A percentile compares a stretch with the other conserved stretches of the same genome.
phyloP scores from a whole-genome alignment of 345 rosid species.

The Heritiera littoralis region DNA sequence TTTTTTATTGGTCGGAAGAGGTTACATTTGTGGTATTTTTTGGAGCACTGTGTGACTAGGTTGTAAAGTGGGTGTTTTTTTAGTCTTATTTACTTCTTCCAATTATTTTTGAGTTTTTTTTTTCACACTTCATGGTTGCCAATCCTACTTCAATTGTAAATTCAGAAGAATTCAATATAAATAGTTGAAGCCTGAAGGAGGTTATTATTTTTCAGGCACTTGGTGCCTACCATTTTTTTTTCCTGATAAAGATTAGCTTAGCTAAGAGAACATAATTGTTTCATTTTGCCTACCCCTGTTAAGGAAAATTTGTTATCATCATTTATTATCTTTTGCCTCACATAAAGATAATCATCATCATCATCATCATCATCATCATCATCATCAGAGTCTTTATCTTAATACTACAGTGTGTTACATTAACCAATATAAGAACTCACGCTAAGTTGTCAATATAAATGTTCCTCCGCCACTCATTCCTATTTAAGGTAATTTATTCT shows the following conservation, averaged over 20 bases:
- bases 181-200: background rate
- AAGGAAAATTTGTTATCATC: no score
- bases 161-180: background rate
- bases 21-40: background rate
- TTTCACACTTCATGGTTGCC: background rate
- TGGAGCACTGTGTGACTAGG: slow-evolving; percentile 7
- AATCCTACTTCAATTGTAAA: slow-evolving; percentile 16
- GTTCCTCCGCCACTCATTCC: no score
- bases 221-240: background rate
- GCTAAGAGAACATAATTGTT: background rate
- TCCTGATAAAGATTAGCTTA: background rate
- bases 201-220: background rate
- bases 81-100: background rate
- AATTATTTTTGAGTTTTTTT: background rate
- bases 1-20: background rate
- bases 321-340: no score
- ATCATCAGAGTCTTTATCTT: no score
- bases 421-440: no score
- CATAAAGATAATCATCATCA: no score
- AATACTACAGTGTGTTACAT: no score
- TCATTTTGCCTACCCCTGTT: no score
- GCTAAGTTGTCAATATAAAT: no score
- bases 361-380: no score
- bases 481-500: no score
- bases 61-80: background rate